Conservation (phyloP, 1,284 basidiomycete species). For the Violaceomyces palustris region DNA sequence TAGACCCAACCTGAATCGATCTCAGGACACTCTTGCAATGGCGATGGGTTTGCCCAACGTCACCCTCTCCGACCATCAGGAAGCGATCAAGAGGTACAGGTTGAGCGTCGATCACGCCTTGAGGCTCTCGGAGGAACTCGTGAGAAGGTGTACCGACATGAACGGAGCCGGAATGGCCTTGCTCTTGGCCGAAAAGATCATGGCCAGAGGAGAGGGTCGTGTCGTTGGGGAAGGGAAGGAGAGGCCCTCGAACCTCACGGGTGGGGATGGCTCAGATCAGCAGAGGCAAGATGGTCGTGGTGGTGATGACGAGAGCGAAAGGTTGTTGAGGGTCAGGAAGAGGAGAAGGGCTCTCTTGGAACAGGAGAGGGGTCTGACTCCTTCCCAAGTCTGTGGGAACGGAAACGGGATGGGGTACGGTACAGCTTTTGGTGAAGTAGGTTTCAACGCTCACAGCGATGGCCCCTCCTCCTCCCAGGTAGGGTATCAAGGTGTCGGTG, state of each 20-base stretch:
- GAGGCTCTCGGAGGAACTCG: constrained; percentile 11
- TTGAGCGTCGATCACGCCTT: constrained; percentile 23
- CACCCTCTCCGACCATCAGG: background rate
- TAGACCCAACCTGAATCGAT: background rate
- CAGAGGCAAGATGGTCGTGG: too few relatives aligned
- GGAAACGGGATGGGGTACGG: too few relatives aligned
- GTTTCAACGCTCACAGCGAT: too few relatives aligned
- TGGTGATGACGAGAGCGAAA: constrained; percentile 2
- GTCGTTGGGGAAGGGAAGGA: too few relatives aligned
- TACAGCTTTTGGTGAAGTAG: too few relatives aligned
- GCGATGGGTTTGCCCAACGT: background rate
- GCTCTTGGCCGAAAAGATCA: constrained; percentile 12
- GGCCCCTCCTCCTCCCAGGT: too few relatives aligned
- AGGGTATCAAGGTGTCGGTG: too few relatives aligned
- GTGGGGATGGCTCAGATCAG: too few relatives aligned
- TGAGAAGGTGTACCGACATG: constrained; percentile 5
- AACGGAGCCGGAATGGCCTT: constrained; percentile 7
- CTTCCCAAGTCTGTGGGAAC: too few relatives aligned
- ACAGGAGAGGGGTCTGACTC: constrained; percentile 19
- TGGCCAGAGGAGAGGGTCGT: too few relatives aligned
- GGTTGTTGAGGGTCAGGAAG: constrained; percentile 15
- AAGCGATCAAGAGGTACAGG: constrained; percentile 15
- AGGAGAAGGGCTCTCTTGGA: constrained; percentile 15
- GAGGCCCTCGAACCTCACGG: too few relatives aligned
- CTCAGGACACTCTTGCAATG: background rate